Base-by-base conservation (phyloP, 371 early-diverging fungal species). In the Mortierella sp. region DNA sequence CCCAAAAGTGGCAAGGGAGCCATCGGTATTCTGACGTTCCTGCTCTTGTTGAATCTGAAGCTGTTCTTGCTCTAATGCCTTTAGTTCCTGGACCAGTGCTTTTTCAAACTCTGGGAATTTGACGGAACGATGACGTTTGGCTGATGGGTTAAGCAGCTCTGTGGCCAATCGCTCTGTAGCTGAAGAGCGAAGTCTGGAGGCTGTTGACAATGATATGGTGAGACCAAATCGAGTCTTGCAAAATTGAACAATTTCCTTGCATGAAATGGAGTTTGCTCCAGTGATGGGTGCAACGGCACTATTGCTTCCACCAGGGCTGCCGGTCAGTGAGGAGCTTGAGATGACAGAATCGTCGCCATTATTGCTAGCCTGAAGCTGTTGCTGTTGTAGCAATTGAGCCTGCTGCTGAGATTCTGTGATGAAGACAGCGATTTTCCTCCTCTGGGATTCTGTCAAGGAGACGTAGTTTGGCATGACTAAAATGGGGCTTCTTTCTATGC, bases 91-190 rank as follows among this genome's bases (percentile, higher is more conserved):
- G 4, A 81, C 76, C 24, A 81, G 57, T 10, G 81, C 81, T 57
- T 75, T 81, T 43, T 81, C 81, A 60, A 81, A 81, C 62, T 81
- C 81, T 40, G 81, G 81, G 40, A 81, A 81, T 64, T 81, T 81
- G 67, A 81, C 81, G 2, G 81, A 75, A 12, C 81, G 75, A 66
- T 81, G 81, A n/a, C 81, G 68, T 49, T 80, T 80, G 58, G 81
- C 81, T 0, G 76, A 80, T 10, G 81, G 81, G 66, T 80, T 80
- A 24, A 75, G 67, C 28, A 75, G 67, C 40, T 81, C 81, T 12
- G 81, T 81, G n/a, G 81, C 59, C n/a, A 81, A 69, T 39, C 81
- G 68, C 70, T 81, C 76, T 4, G 72, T 72, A 30, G 81, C 81
- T 0, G 81, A 58, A 16, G 81, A 81, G 6, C 81, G 66, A 39